phyloP scores from a whole-genome alignment of 75 land plant genomes.

The Chamaecyparis obtusa region DNA sequence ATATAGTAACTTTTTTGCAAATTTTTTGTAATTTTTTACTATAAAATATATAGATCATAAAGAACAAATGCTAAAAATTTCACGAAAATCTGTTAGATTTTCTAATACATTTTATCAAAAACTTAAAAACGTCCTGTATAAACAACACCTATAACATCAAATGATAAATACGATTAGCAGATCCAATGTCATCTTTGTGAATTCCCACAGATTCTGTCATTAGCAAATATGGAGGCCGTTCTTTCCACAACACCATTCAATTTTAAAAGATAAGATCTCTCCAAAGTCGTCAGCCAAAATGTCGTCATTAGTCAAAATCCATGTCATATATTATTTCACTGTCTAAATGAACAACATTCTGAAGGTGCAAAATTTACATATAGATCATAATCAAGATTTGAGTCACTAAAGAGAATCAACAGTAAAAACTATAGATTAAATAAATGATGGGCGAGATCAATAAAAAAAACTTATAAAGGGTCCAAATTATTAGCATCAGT shows the following conservation, averaged over 20 bases:
- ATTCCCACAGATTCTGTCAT: conserved; percentile 51
- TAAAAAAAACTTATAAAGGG: no score
- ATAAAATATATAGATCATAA: no score
- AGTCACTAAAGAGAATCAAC: no score
- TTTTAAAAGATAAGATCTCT: conserved; percentile 40
- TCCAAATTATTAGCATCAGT: no score
- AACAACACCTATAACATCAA: conserved; percentile 46
- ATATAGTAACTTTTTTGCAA: no score
- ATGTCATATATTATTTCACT: conserved; percentile 50
- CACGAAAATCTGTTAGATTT: no score
- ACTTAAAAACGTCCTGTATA: no score
- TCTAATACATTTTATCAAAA: no score
- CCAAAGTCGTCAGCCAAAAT: conserved; percentile 47
- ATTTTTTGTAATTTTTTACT: no score
- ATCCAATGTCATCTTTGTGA: conserved; percentile 37
- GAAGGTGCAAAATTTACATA: not conserved
- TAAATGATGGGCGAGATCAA: no score
- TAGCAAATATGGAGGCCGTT: conserved; percentile 51
- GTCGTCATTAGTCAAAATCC: conserved; percentile 49
- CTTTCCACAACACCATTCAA: conserved; percentile 49
- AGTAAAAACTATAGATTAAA: no score
- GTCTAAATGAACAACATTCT: conserved; percentile 42
- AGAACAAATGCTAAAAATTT: no score
- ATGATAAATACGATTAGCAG: conserved; percentile 39
- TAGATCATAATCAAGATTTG: not conserved